A percentile compares a stretch with the other conserved stretches of the same genome.
Evolutionary conservation across 176 grass and related monocot genomes (phyloP).

Genomic region (Urochloa ruziziensis): DNA sequence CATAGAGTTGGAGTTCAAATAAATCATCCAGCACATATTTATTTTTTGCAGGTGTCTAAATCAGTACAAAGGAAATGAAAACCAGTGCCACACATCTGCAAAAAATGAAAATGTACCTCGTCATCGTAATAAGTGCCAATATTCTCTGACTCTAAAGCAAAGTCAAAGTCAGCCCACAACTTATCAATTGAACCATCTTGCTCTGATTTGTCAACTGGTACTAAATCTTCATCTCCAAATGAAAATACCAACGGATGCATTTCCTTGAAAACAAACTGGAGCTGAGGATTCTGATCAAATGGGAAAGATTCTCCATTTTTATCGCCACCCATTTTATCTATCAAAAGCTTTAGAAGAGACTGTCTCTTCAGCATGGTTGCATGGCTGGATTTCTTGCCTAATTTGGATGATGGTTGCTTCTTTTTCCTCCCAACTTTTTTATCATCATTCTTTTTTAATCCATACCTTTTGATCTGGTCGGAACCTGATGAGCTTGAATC

Average conservation of each 20-base stretch:
- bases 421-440: constrained; percentile 32
- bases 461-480: constrained; percentile 22
- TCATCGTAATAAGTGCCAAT: constrained; percentile 75
- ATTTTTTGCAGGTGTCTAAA: background rate
- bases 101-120: constrained; percentile 54
- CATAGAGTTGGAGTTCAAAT: background rate
- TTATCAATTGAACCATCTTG: constrained; percentile 45
- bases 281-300: constrained; percentile 45
- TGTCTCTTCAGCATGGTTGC: constrained; percentile 39
- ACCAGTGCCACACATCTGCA: background rate
- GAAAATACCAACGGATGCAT: constrained; percentile 69
- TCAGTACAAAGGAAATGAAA: constrained; percentile 8
- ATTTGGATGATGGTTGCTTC: constrained; percentile 27
- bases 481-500: constrained; percentile 45
- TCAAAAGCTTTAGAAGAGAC: constrained; percentile 59
- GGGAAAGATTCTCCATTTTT: constrained; percentile 30
- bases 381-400: constrained; percentile 37
- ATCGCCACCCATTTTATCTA: constrained; percentile 51
- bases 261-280: constrained; percentile 52
- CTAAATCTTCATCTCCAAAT: constrained; percentile 55
- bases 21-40: background rate
- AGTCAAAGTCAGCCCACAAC: constrained; percentile 85
- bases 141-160: constrained; percentile 70
- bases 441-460: constrained; percentile 1
- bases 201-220: constrained; percentile 44